These are phyloP conservation scores for Biscogniauxia sp. DNA, from an alignment of 2,329 filamentous ascomycete species.

Conservation along the genomic window DNA sequence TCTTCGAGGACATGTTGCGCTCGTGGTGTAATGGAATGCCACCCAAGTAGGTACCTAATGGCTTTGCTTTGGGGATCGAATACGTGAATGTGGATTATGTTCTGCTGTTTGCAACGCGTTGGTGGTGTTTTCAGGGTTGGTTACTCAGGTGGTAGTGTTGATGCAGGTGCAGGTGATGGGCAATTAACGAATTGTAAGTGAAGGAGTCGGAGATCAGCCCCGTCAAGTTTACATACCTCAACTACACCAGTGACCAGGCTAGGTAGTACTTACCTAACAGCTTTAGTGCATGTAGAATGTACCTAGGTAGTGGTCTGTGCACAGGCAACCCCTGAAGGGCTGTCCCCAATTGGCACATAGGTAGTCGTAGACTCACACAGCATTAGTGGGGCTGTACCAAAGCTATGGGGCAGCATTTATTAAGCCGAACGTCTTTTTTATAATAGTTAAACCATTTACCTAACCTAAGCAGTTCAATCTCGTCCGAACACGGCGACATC, in stretches of 20 bases:
- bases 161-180: too few relatives aligned
- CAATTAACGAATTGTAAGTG: neutral
- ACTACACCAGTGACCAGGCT: too few relatives aligned
- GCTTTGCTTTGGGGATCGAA: too few relatives aligned
- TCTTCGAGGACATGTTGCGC: conserved; percentile 2
- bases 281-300: neutral
- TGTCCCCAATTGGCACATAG: neutral
- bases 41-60: too few relatives aligned
- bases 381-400: neutral
- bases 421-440: too few relatives aligned
- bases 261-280: neutral
- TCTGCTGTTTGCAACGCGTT: neutral
- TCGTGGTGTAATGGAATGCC: neutral
- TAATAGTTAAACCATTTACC: too few relatives aligned
- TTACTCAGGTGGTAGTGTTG: neutral
- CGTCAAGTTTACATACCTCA: too few relatives aligned
- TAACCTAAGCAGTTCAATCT: too few relatives aligned
- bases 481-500: too few relatives aligned
- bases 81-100: too few relatives aligned
- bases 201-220: too few relatives aligned
- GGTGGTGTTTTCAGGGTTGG: neutral
- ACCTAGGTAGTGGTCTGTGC: neutral
- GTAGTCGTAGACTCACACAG: too few relatives aligned
- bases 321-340: neutral
- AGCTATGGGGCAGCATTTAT: neutral